phyloP scores from a whole-genome alignment of 371 early-diverging fungal species.

The Actinomortierella ambigua region DNA sequence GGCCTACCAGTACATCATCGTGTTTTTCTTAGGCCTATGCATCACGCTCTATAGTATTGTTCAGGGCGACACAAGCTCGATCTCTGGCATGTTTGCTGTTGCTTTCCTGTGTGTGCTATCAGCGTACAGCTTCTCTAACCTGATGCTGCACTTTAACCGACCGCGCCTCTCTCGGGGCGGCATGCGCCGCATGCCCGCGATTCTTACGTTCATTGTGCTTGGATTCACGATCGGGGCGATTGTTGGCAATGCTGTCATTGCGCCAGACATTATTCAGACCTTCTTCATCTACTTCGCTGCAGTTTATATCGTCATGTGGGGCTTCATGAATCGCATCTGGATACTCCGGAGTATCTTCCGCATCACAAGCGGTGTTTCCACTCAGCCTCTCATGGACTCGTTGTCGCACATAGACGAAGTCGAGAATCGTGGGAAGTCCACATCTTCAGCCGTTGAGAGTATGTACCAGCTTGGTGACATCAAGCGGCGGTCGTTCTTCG shows the following conservation, averaged over 20 bases:
- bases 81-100: slow-evolving; percentile 62
- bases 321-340: slow-evolving; percentile 52
- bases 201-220: slow-evolving; percentile 35
- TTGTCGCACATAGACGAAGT: slow-evolving; percentile 22
- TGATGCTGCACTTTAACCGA: slow-evolving; percentile 54
- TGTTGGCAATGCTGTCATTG: slow-evolving; percentile 55
- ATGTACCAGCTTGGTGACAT: no score
- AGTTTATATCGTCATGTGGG: slow-evolving; percentile 46
- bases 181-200: slow-evolving; percentile 22
- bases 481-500: no score
- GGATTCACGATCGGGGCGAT: slow-evolving; percentile 43
- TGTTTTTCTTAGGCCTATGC: slow-evolving; percentile 53
- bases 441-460: no score
- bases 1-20: slow-evolving; percentile 55
- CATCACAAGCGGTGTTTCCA: slow-evolving; percentile 37
- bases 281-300: slow-evolving; percentile 56
- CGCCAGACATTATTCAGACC: slow-evolving; percentile 54
- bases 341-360: slow-evolving; percentile 23
- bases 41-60: slow-evolving; percentile 51
- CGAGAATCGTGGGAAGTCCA: no score
- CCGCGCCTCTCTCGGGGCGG: slow-evolving; percentile 45
- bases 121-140: slow-evolving; percentile 51
- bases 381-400: slow-evolving; percentile 44
- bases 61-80: slow-evolving; percentile 50
- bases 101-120: slow-evolving; percentile 55